Conservation (phyloP, 2,329 filamentous ascomycete species). For the Aureobasidium subglaciale region DNA sequence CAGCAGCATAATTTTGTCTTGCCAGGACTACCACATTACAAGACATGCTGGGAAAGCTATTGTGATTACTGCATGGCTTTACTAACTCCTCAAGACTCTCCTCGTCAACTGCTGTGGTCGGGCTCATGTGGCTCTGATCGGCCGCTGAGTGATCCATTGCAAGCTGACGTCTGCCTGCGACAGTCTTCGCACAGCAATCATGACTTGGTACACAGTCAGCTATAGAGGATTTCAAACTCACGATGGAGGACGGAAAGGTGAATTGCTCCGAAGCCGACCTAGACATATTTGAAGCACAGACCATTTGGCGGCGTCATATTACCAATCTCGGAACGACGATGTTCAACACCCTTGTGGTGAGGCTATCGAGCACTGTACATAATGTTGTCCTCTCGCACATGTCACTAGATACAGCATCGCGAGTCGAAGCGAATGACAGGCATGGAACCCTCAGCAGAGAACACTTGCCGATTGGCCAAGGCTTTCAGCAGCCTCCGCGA, state of each 20-base stretch:
- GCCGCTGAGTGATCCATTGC: too few species aligned
- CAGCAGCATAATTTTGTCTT: too few species aligned
- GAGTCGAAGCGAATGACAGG: not conserved
- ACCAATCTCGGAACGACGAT: constrained; percentile 6
- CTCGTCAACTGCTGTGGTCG: too few species aligned
- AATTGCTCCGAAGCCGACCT: not conserved
- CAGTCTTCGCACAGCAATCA: not conserved
- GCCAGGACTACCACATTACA: too few species aligned
- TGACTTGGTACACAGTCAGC: not conserved
- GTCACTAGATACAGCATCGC: too few species aligned
- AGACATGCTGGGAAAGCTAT: too few species aligned
- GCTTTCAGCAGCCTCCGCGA: constrained; percentile 5
- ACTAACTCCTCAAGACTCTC: too few species aligned
- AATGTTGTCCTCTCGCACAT: too few species aligned
- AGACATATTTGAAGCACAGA: not conserved
- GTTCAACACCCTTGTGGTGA: constrained; percentile 1
- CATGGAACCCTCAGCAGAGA: not conserved
- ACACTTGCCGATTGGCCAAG: not conserved
- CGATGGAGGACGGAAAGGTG: not conserved
- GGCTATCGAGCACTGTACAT: not conserved
- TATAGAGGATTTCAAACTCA: not conserved
- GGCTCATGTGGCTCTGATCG: too few species aligned
- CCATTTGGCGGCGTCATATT: constrained; percentile 1
- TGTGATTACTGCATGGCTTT: too few species aligned
- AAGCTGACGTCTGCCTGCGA: too few species aligned